Conservation (phyloP, 345 rosid species). For the Kandelia obovata region DNA sequence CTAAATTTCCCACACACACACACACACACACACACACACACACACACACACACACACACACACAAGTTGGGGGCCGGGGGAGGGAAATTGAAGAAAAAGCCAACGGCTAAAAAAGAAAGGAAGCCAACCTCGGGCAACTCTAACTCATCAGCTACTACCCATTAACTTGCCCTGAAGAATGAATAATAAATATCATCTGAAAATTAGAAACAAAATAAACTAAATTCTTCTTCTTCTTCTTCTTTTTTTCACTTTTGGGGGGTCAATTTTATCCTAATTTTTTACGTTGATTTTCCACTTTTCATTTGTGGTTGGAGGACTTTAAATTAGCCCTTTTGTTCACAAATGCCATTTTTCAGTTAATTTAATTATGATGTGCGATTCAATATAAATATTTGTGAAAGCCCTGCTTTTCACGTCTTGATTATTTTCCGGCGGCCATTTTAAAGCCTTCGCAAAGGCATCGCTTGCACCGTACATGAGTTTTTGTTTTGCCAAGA, state of each 20-base stretch:
- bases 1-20: not conserved
- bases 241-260: too few species aligned
- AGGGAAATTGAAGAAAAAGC: too few species aligned
- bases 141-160: not conserved
- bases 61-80: too few species aligned
- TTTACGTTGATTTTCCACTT: too few species aligned
- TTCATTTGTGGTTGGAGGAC: too few species aligned
- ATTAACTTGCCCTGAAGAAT: not conserved
- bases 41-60: not conserved
- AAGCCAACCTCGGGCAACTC: not conserved
- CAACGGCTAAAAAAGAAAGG: too few species aligned
- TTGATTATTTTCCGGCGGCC: too few species aligned
- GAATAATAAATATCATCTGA: not conserved
- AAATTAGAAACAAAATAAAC: not conserved
- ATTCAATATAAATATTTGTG: not conserved
- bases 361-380: not conserved
- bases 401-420: too few species aligned
- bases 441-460: too few species aligned
- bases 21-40: not conserved
- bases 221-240: not conserved
- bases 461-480: too few species aligned
- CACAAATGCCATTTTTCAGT: constrained; percentile 12
- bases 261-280: too few species aligned
- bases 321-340: constrained; percentile 20
- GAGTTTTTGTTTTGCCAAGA: too few species aligned